Percentiles rank a stretch among this genome's conserved stretches.
phyloP scores from a whole-genome alignment of 345 rosid genomes.

The Limnanthes douglasii region DNA sequence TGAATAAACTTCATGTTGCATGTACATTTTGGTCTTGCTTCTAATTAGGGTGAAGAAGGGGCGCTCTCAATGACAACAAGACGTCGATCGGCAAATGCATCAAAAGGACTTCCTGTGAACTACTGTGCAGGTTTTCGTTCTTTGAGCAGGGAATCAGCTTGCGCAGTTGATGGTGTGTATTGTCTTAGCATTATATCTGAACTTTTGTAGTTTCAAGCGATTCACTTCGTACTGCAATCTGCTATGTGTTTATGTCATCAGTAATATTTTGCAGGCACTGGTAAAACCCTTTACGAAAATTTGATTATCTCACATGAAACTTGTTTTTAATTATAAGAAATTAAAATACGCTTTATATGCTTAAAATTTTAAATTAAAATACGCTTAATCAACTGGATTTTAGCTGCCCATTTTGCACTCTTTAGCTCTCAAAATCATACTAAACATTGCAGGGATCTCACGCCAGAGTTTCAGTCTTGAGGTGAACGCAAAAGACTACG shows the following conservation, averaged over 20 bases:
- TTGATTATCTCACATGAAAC: no score
- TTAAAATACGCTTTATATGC: no score
- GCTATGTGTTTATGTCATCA: no score
- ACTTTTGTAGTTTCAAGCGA: no score
- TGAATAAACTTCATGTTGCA: neutral
- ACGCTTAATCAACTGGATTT: no score
- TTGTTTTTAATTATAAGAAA: no score
- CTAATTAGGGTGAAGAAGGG: conserved; percentile 85
- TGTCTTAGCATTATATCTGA: conserved; percentile 1
- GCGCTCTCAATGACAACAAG: conserved; percentile 95
- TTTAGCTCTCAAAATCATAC: no score
- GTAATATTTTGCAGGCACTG: no score
- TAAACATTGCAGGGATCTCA: conserved; percentile 45
- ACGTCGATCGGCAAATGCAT: conserved; percentile 40
- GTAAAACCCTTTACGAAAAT: no score
- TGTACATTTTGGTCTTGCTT: conserved; percentile 7
- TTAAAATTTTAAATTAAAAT: no score
- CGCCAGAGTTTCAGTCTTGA: conserved; percentile 65
- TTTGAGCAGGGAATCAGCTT: conserved; percentile 34
- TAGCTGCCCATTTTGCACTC: no score
- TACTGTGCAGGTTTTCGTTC: conserved; percentile 95
- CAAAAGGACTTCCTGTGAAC: conserved; percentile 88
- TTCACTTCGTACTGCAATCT: no score
- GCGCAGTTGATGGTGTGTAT: conserved; percentile 63
- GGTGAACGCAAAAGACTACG: conserved; percentile 73